A percentile compares a stretch with the other conserved stretches of the same genome.
Evolutionary conservation across 202 grass and related monocot genomes (phyloP).

Genomic region (Hordeum pubiflorum): DNA sequence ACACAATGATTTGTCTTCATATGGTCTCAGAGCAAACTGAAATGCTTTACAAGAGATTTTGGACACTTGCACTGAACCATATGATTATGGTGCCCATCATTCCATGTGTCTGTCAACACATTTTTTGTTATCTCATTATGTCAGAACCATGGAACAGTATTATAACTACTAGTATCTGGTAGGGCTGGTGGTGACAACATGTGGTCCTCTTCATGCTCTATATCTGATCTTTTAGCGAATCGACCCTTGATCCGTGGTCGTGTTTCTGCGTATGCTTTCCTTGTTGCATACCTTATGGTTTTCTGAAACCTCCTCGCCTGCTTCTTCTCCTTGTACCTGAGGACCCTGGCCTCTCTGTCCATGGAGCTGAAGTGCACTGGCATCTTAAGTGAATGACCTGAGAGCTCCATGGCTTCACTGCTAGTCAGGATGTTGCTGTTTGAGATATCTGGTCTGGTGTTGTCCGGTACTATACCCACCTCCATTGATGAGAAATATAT

Average conservation of each 20-base stretch:
- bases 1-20: not conserved
- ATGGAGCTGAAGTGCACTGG: constrained; percentile 33
- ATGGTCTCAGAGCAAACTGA: not conserved
- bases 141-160: constrained; percentile 30
- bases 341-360: constrained; percentile 41
- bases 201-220: constrained; percentile 34
- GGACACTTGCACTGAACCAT: not conserved
- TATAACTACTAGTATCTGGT: not conserved
- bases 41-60: not conserved
- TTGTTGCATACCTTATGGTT: constrained; percentile 49
- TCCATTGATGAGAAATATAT: constrained; percentile 53
- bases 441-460: constrained; percentile 34
- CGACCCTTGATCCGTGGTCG: constrained; percentile 49
- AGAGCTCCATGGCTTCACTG: not conserved
- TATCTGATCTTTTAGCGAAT: constrained; percentile 48
- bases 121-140: not conserved
- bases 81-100: not conserved
- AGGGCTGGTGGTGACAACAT: constrained; percentile 27
- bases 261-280: constrained; percentile 54
- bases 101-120: not conserved
- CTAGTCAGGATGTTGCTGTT: constrained; percentile 27
- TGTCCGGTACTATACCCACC: constrained; percentile 34
- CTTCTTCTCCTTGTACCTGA: constrained; percentile 64
- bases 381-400: constrained; percentile 20
- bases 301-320: constrained; percentile 45